Evolutionary conservation across 2,329 filamentous ascomycete genomes (phyloP).

Genomic region (Fonsecaea multimorphosa): DNA sequence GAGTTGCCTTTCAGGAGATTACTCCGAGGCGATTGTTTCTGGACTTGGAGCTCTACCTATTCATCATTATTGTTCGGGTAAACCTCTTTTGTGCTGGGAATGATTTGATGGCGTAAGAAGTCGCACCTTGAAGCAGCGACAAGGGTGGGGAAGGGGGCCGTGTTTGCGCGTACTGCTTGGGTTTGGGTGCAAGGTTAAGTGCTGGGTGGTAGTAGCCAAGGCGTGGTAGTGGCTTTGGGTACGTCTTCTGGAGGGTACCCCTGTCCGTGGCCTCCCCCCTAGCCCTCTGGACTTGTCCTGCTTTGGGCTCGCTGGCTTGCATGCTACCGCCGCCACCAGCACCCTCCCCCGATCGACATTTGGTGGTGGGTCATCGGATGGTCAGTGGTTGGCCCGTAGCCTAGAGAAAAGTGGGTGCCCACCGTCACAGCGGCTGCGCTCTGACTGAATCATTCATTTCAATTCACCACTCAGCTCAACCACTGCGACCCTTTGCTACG

Average conservation of each 20-base stretch:
- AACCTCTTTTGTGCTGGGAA: background rate
- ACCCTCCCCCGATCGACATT: constrained; percentile 32
- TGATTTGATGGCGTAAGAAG: constrained; percentile 3
- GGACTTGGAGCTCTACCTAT: background rate
- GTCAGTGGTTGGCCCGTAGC: constrained; percentile 9
- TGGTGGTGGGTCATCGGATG: constrained; percentile 12
- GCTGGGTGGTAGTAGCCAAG: background rate
- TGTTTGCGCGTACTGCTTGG: background rate
- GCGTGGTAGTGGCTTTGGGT: background rate
- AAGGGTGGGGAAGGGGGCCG: background rate
- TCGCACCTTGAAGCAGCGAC: background rate
- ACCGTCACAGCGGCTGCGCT: constrained; percentile 36
- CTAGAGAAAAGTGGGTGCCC: constrained; percentile 16
- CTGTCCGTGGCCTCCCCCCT: background rate
- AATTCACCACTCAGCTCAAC: background rate
- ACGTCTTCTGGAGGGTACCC: background rate
- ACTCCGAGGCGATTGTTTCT: background rate
- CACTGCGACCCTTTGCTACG: constrained; percentile 6
- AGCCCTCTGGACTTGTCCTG: constrained; percentile 8
- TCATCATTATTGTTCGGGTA: background rate
- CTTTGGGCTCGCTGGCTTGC: constrained; percentile 1
- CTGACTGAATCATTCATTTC: constrained; percentile 24
- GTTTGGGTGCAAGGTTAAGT: background rate
- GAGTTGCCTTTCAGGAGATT: background rate
- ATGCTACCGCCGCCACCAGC: constrained; percentile 17